Evolutionary conservation across 2,329 filamentous ascomycete genomes (phyloP).

Genomic region (Fusarium sororula): DNA sequence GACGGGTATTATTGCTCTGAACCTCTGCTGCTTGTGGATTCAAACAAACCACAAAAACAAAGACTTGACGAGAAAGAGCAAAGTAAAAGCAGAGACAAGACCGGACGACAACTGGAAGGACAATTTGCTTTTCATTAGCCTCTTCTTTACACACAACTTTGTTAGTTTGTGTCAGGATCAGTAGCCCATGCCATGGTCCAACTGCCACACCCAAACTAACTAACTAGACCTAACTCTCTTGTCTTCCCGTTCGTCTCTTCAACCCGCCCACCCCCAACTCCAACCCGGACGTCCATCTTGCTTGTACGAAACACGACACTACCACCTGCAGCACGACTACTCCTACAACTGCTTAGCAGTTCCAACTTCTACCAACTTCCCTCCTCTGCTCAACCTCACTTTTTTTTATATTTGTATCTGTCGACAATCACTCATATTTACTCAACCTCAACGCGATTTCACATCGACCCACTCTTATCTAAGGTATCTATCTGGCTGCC

Average conservation of each 20-base stretch:
- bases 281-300: slow-evolving; percentile 27
- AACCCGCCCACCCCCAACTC: slow-evolving; percentile 26
- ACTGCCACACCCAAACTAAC: slow-evolving; percentile 32
- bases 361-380: slow-evolving; percentile 24
- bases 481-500: slow-evolving; percentile 23
- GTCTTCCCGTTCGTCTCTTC: slow-evolving; percentile 29
- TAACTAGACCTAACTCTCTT: slow-evolving; percentile 10
- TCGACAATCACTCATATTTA: slow-evolving; percentile 1
- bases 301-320: slow-evolving; percentile 29
- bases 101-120: background rate
- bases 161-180: slow-evolving; percentile 34
- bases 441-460: slow-evolving; percentile 4
- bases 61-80: background rate
- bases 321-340: slow-evolving; percentile 19
- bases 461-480: slow-evolving; percentile 4
- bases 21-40: slow-evolving; percentile 5
- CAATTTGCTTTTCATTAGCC: slow-evolving; percentile 29
- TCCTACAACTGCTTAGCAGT: slow-evolving; percentile 24
- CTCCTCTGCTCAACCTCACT: slow-evolving; percentile 7
- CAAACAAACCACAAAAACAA: slow-evolving; percentile 23
- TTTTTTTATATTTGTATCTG: background rate
- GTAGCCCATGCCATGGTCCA: slow-evolving; percentile 37
- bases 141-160: background rate
- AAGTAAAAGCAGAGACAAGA: slow-evolving; percentile 6
- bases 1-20: background rate